Base-by-base conservation (phyloP, 305 asterid genomes). In the Striga hermonthica region DNA sequence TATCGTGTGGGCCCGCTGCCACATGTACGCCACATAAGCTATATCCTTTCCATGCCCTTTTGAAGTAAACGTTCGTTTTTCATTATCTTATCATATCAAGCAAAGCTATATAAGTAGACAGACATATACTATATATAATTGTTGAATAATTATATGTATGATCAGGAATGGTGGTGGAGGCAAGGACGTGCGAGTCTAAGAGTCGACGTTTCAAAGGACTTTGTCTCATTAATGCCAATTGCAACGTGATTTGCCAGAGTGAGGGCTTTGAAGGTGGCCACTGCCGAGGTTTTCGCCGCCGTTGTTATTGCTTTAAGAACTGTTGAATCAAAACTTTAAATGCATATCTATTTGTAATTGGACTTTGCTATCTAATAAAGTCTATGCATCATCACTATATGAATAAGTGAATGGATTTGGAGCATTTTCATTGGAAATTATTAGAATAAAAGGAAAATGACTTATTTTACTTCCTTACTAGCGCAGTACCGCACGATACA, bases 231-330 rank as follows among this genome's bases (percentile, higher is more conserved):
- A 72, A 62, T 52, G 7, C 74, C 62, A 84, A 84, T 40, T 84
- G 90, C 49, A 78, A 68, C 43, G 69, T 77, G 53, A 82, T 79
- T 12, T 84, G 90, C 67, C 74, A 72, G 66, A 77, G 83, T 1
- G 87, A 81, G 75, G 85, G 87, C 71, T 84, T 79, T 53, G 69
- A 57, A 45, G 70, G 79, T 55, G 90, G 90, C 62, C 80, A 70
- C 74, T 84, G 90, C 82, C 73, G 83, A 14, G 90, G 90, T 62
- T 74, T 84, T 62, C 83, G 83, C 64, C 83, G 85, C 67, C 83
- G 87, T 0, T 84, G 90, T 54, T 83, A 39, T 71, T 83, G 89
- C 83, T 75, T 80, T 14, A 80, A 67, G 52, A 71, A 65, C 60
- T 77, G 82, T 3, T 81, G 47, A 81, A 3, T 48, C 4, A 47